These are phyloP conservation scores for Ophiostoma piceae DNA, from an alignment of 2,329 filamentous ascomycete genomes.

Conservation along the genomic window DNA sequence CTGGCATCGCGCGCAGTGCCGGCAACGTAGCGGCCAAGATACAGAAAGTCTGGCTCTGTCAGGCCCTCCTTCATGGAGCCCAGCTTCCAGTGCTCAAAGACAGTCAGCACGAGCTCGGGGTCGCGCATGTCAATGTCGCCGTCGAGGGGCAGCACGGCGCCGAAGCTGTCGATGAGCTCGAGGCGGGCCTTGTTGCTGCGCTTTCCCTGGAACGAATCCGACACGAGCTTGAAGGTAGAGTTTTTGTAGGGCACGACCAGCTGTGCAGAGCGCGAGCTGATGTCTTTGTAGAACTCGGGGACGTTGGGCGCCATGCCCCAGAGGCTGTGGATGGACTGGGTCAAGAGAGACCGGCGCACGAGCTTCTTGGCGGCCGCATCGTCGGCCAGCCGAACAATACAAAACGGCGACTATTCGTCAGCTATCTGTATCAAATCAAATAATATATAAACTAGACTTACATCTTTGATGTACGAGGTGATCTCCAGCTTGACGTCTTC, in stretches of 20 bases:
- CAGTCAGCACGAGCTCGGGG: slow-evolving; percentile 67
- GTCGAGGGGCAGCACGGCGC: slow-evolving; percentile 64
- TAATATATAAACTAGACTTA: slow-evolving; percentile 7
- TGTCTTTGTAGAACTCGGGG: slow-evolving; percentile 60
- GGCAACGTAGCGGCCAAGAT: slow-evolving; percentile 68
- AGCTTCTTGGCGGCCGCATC: slow-evolving; percentile 60
- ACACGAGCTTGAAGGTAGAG: slow-evolving; percentile 71
- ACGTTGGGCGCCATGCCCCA: slow-evolving; percentile 73
- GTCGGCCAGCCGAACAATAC: slow-evolving; percentile 65
- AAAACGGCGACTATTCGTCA: slow-evolving; percentile 70
- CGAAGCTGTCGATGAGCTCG: slow-evolving; percentile 76
- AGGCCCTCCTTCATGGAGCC: slow-evolving; percentile 45
- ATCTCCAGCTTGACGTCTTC: slow-evolving; percentile 64
- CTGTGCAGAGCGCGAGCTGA: slow-evolving; percentile 53
- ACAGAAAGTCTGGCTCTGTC: slow-evolving; percentile 55
- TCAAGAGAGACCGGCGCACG: slow-evolving; percentile 71
- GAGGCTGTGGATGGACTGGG: slow-evolving; percentile 78
- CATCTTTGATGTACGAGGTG: slow-evolving; percentile 63
- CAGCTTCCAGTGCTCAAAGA: slow-evolving; percentile 76
- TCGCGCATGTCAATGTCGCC: slow-evolving; percentile 73
- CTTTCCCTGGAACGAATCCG: slow-evolving; percentile 78
- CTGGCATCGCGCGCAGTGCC: slow-evolving; percentile 62
- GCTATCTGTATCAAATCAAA: not conserved
- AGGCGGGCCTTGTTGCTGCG: slow-evolving; percentile 58
- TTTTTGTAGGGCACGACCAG: slow-evolving; percentile 63